These are phyloP conservation scores for Ambrosiella beaveri DNA, from an alignment of 2,329 filamentous ascomycete genomes.

Conservation along the genomic window DNA sequence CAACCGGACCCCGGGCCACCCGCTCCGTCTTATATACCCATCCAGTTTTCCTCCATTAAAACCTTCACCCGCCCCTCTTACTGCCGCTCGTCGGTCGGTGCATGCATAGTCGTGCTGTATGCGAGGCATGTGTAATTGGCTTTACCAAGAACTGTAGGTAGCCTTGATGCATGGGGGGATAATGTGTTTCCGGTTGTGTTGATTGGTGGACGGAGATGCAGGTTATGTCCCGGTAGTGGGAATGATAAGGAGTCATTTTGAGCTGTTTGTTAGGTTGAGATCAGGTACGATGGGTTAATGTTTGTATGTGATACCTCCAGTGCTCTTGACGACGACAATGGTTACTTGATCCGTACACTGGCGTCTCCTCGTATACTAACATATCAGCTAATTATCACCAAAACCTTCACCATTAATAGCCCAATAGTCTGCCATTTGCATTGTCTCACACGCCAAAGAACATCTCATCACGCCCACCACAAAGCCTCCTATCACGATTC, in stretches of 20 bases:
- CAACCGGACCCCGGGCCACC: not conserved
- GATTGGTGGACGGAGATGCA: not conserved
- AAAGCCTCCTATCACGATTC: no score
- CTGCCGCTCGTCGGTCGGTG: not conserved
- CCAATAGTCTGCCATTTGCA: no score
- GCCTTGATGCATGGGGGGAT: not conserved
- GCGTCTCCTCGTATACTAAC: no score
- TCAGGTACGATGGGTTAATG: not conserved
- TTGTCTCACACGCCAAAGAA: no score
- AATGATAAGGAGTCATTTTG: not conserved
- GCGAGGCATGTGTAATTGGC: not conserved
- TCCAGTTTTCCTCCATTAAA: not conserved
- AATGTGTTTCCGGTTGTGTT: not conserved
- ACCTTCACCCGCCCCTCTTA: not conserved
- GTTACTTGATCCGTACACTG: no score
- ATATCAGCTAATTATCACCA: no score
- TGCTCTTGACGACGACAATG: no score
- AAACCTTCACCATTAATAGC: no score
- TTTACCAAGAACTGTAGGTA: not conserved
- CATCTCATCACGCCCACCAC: no score
- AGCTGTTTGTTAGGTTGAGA: not conserved
- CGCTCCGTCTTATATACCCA: not conserved
- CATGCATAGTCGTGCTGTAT: not conserved
- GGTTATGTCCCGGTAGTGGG: not conserved
- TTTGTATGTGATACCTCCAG: no score